Base-by-base conservation (phyloP, 1,284 basidiomycete genomes). In the Ceratorhiza oryzae-sativae region DNA sequence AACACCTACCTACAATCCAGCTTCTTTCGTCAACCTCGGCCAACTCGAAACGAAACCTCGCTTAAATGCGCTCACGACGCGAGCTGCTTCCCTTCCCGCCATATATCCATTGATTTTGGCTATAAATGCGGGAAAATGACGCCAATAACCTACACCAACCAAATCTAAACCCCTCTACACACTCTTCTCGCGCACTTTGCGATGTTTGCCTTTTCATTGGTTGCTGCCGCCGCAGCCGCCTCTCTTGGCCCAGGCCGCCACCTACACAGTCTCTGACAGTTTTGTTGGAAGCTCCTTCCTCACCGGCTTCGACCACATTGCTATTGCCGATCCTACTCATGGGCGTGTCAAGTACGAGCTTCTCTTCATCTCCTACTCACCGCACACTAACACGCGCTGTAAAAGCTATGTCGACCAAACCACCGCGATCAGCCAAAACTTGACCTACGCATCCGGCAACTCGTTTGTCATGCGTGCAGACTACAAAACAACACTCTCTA, bases 341-440 rank as follows among this genome's bases (percentile, higher is more conserved):
- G 87, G 88, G 30, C 82, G 87, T 75, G 88, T 90, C 68, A 82
- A 90, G 88, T 90, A 79, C 71, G 86, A 80, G 62, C 46, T 34
- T 27, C 15, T 36, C 10, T 63, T 51, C 49, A 45, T 60, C 41
- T 34, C 63, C 34, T 6, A 2, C 51, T 63, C 30, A 39, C 60
- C 59, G 20, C 80, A 84, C 49, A 84, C 86, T 81, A 84, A 42
- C 32, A 55, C 34, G 49, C 27, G 6, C 30, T n/a, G 2, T 23
- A 48, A 10, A 20, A 86, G 86, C 76, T 88, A 88, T 71, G 86
- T 88, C 25, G 77, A 84, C 74, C 75, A 81, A 60, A 71, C 77
- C 1, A 87, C 85, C 0, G 86, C 87, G 10, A 77, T 77, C 41
- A 77, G 75, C 27, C 75, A 82, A 59, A 86, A 86, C 74, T 77